A percentile compares a stretch with the other conserved stretches of the same genome.
These are phyloP conservation scores for Termitomyces sp. DNA, from an alignment of 768 basidiomycete species.

Conservation along the genomic window DNA sequence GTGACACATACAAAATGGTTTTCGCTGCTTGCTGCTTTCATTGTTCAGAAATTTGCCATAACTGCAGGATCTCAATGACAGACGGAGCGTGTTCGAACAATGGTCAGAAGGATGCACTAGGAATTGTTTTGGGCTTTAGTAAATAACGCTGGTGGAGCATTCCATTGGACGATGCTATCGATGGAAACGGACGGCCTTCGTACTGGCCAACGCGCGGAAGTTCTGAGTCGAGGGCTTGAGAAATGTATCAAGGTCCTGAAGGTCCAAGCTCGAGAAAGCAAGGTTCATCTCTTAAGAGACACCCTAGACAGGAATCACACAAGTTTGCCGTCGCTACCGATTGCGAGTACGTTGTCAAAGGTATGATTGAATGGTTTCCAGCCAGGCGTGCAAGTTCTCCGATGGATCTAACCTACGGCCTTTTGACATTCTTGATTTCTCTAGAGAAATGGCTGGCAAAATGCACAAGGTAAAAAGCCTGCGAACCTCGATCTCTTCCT, in stretches of 20 bases:
- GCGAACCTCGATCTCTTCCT: conserved; percentile 3
- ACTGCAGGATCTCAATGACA: conserved; percentile 20
- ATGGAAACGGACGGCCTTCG: conserved; percentile 4
- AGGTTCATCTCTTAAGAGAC: neutral
- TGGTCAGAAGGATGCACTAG: conserved; percentile 18
- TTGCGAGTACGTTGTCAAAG: conserved; percentile 2
- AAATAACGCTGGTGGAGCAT: conserved; percentile 8
- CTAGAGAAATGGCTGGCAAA: neutral
- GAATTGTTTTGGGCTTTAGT: conserved; percentile 14
- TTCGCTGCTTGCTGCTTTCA: neutral
- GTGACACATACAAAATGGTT: neutral
- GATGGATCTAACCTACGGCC: no score
- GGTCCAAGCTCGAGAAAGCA: no score
- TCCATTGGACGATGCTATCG: conserved; percentile 7
- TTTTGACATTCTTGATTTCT: neutral
- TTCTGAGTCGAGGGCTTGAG: conserved; percentile 8
- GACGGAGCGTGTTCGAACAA: conserved; percentile 27
- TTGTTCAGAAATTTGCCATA: conserved; percentile 15
- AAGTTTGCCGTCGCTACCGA: neutral
- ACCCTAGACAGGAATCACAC: neutral
- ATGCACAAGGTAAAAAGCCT: neutral
- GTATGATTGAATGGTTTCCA: neutral
- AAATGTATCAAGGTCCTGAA: neutral
- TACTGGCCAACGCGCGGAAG: conserved; percentile 14
- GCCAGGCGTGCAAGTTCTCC: neutral